Base-by-base conservation (phyloP, 2,329 filamentous ascomycete genomes). In the Calonectria pseudoturangicola region DNA sequence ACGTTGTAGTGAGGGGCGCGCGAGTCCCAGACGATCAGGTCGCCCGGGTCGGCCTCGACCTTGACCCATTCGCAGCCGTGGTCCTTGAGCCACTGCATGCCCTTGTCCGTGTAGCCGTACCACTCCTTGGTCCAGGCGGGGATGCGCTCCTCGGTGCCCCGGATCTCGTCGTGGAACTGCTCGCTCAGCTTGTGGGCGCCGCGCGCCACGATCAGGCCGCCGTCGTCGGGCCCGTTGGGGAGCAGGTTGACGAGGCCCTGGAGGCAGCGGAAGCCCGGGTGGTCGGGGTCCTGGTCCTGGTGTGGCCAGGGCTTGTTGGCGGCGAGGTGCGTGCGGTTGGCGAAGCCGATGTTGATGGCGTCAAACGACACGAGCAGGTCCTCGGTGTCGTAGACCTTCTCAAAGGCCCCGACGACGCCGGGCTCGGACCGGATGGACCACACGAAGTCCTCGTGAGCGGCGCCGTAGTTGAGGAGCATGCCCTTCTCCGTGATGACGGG, bases 291-390 rank as follows among this genome's bases (percentile, higher is more conserved):
- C 25, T 78, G 76, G 45, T 78, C 76, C 45, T 78, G 76, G 3
- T 78, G 76, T 16, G 76, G 76, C 76, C 76, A 78, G 1, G 76
- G 76, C 36, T 73, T 78, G 30, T 78, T 78, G 12, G 64, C 71
- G 0, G 74, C 66, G 2, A 78, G 80, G 69, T 86, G 80, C 25
- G 78, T 79, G 62, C 82, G 82, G 72, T 85, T 86, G 45, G 85
- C 81, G 62, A 88, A 87, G 65, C 84, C 85, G 72, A 88, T 75
- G 65, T 78, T 78, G 65, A 78, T 76, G 18, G 76, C 76, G 33
- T 78, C 87, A 70, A 88, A 89, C 0, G 87, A 88, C 0, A 89
- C 88, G 30, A 89, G 83, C 33, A 89, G 76, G 60, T 89, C 86
- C 56, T 86, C 75, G 4, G 85, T 86, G 12, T 83, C 83, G 48